These are phyloP conservation scores for Gynandropsis gynandra DNA, from an alignment of 345 rosid genomes.

Conservation along the genomic window DNA sequence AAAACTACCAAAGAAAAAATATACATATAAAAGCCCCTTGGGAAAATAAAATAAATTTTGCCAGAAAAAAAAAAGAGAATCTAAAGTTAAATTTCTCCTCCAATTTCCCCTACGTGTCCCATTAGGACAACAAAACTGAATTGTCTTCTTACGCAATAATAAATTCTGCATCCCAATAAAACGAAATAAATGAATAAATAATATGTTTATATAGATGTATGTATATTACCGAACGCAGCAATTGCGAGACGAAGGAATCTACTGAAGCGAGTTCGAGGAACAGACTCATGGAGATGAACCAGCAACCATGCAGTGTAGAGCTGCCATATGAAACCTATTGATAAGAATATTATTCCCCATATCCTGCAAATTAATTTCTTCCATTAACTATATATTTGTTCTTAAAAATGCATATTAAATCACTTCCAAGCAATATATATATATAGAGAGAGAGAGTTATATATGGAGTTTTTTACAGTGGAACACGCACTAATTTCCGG, in stretches of 20 bases:
- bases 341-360: constrained; percentile 58
- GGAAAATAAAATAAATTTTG: no score
- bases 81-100: no score
- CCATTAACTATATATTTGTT: not conserved
- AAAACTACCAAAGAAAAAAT: no score
- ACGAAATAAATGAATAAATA: not conserved
- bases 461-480: no score
- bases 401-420: not conserved
- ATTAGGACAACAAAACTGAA: not conserved
- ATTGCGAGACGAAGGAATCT: constrained; percentile 55
- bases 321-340: constrained; percentile 67
- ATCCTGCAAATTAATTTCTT: constrained; percentile 34
- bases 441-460: not conserved
- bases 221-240: constrained; percentile 52
- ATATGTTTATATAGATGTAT: not conserved
- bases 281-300: constrained; percentile 76
- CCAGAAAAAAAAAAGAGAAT: no score
- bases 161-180: no score
- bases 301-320: constrained; percentile 61
- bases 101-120: no score
- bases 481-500: no score
- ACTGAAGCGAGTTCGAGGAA: constrained; percentile 52
- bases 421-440: not conserved
- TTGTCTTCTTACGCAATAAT: not conserved
- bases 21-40: no score